Base-by-base conservation (phyloP, 768 basidiomycete species). In the Sarcomyxa edulis region DNA sequence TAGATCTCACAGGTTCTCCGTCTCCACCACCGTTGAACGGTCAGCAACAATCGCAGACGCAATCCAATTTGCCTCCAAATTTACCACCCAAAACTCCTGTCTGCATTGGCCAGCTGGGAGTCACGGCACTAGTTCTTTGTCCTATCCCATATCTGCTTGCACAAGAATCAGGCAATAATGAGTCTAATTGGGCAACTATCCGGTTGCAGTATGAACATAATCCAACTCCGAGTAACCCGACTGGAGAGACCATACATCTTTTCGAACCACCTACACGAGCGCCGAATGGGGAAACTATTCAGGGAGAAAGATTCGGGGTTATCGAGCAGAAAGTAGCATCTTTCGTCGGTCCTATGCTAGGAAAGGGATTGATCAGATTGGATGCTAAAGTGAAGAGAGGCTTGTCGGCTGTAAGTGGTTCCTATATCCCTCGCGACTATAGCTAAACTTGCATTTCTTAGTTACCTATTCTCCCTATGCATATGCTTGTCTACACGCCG, bases 401-500 rank as follows among this genome's bases (percentile, higher is more conserved):
- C 20, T 61, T 67, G 40, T 69, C 71, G 31, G 76, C 73, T 54
- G 87, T 86, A 64, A 61, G 78, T 59, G 32, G 43, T 47, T 34
- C 37, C 42, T 35, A 10, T 49, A 33, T 32, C 23, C 49, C 27
- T 48, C 39, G 35, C 12, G 10, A 35, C 38, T 48, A 39, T 48
- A 38, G 36, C 22, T 41, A 52, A 45, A 44, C 26, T 50, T 29
- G 22, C 25, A 28, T 21, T 37, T 36, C 43, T 7, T 59, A 94
- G 89, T 71, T 86, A 37, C 85, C 87, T 33, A 87, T 92, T 39
- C 68, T 95, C 31, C 78, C 82, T 15, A 69, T 97, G 12, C 84
- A 85, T 53, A 74, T 96, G 60, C 76, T 96, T 26, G 80, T 97
- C 21, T 95, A 87, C 61, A 95, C 95, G 5, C 90, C 91, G 4